These are phyloP conservation scores for Stagonosporopsis chrysanthemi DNA, from an alignment of 2,329 filamentous ascomycete genomes.

Conservation along the genomic window DNA sequence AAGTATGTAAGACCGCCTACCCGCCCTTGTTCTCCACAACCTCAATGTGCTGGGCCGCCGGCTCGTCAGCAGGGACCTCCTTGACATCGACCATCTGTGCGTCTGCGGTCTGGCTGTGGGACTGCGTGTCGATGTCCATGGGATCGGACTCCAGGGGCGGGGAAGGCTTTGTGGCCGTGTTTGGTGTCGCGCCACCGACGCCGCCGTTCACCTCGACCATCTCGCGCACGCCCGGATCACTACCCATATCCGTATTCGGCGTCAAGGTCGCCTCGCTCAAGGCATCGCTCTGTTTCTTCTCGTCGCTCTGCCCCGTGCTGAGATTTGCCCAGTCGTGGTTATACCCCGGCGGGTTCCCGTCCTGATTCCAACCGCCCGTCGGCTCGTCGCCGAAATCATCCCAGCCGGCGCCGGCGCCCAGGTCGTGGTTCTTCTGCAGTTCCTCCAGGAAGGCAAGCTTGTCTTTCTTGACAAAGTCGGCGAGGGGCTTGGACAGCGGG, in stretches of 20 bases:
- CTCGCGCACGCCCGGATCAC: constrained; percentile 26
- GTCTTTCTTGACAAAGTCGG: constrained; percentile 59
- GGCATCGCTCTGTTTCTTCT: constrained; percentile 25
- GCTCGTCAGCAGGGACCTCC: constrained; percentile 25
- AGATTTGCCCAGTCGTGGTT: constrained; percentile 33
- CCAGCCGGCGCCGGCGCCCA: constrained; percentile 20
- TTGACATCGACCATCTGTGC: constrained; percentile 36
- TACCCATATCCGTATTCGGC: constrained; percentile 43
- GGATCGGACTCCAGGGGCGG: constrained; percentile 23
- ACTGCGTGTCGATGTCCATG: constrained; percentile 7
- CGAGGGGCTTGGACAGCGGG: constrained; percentile 36
- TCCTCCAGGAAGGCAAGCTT: constrained; percentile 51
- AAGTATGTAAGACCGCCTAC: constrained; percentile 2
- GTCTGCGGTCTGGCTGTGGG: constrained; percentile 18
- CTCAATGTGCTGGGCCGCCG: constrained; percentile 34
- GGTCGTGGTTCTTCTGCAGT: constrained; percentile 27
- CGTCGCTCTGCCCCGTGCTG: constrained; percentile 27
- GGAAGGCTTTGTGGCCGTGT: too few species aligned
- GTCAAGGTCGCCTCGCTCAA: constrained; percentile 44
- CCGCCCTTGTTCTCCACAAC: constrained; percentile 36
- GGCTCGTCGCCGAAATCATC: constrained; percentile 20
- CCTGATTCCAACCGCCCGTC: constrained; percentile 30
- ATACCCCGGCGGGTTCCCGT: constrained; percentile 17
- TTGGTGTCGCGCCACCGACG: too few species aligned
- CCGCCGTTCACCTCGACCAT: constrained; percentile 33